Percentiles rank a stretch among this genome's conserved stretches.
These are phyloP conservation scores for Zizania palustris DNA, from an alignment of 202 grass and related monocot genomes.

Conservation along the genomic window DNA sequence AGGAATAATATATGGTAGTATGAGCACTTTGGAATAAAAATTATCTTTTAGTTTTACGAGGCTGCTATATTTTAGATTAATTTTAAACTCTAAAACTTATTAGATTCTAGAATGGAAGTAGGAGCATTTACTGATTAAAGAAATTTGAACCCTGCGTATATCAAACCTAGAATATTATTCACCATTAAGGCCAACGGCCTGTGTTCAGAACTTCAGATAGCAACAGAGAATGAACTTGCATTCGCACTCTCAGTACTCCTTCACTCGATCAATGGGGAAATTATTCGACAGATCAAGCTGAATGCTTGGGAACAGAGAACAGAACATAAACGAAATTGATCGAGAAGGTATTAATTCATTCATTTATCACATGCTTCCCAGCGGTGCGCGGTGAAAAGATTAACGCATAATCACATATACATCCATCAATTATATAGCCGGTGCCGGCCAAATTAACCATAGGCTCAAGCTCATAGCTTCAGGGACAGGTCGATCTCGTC, in stretches of 20 bases:
- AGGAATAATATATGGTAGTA: too few relatives aligned
- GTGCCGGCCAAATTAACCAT: not conserved
- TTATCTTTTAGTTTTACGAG: too few relatives aligned
- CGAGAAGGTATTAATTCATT: not conserved
- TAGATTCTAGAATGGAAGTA: too few relatives aligned
- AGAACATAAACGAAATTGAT: not conserved
- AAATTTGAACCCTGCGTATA: not conserved
- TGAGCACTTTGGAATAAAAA: too few relatives aligned
- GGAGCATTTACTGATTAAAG: not conserved
- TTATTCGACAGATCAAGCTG: not conserved
- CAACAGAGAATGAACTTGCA: not conserved
- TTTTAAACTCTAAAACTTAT: too few relatives aligned
- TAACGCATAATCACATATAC: not conserved
- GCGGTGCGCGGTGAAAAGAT: slow-evolving; percentile 9
- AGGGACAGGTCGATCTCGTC: slow-evolving; percentile 68
- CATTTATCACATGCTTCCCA: not conserved
- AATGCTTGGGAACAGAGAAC: not conserved
- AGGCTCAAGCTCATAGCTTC: slow-evolving; percentile 47
- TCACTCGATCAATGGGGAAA: slow-evolving; percentile 17
- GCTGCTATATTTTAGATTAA: too few relatives aligned
- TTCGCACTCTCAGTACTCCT: too few relatives aligned
- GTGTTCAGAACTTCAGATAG: not conserved
- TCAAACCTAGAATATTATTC: not conserved
- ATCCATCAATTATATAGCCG: not conserved
- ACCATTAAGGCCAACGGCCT: not conserved